Evolutionary conservation across 202 grass and related monocot species (phyloP), one percentile per base, ranked within the genome.

Genomic region (Saccharum hybrid): DNA sequence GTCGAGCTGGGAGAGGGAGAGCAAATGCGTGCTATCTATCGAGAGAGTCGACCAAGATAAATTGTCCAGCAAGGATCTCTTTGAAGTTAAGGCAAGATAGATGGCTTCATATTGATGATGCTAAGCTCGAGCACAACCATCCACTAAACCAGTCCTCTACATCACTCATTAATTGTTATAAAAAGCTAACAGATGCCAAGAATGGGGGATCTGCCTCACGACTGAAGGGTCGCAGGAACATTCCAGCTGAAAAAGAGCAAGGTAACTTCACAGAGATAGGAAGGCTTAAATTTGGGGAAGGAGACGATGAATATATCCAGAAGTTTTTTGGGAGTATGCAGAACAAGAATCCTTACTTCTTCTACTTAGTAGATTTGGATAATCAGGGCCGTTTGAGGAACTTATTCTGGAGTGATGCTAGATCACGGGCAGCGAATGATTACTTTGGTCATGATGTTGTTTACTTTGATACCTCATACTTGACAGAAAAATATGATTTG

Each of bases 391-490:
- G 91, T 60, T 66, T 98, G 71, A 90, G 91, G 74, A 98, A 95
- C 89, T 75, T 98, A 23, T 98, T 96, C 76, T 98, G 96, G 96
- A 94, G 91, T 60, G 96, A 98, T 79, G 90, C 96, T 69, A 96
- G 89, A 76, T 96, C 91, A 79, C 89, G 87, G 79, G 88, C 90
- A 84, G 91, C 91, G 51, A 80, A 93, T 91, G 82, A 87, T 54
- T 94, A 88, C 66, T 98, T 94, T 88, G 91, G 91, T 64, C 70
- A 48, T 75, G 93, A 98, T 94, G 96, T 96, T 76, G 87, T 98
- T 87, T 96, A 93, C 79, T 90, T 98, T 23, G 96, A 98, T 37
- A 92, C 93, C 43, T 90, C 91, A 37, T 98, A 96, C 79, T 68
- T 98, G 81, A 93, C 91, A 16, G 86, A 91, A 75, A 92, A 94